Conservation (phyloP, 192 early-diverging fungal genomes). For the Polychytrium aggregatum region DNA sequence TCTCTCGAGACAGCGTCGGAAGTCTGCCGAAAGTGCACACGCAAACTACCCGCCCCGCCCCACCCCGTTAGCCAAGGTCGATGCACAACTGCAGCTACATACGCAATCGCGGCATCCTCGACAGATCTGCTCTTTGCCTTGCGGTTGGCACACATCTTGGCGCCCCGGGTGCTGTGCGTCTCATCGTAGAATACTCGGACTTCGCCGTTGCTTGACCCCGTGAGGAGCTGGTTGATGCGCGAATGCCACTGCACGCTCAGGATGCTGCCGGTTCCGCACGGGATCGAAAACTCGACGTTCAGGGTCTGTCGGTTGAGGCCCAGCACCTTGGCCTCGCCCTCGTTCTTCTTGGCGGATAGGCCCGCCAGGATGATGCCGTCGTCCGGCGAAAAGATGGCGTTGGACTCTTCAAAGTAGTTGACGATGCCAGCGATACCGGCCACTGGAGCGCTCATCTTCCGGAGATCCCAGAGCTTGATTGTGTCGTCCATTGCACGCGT, state of each 20-base stretch:
- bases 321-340: constrained; percentile 48
- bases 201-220: constrained; percentile 63
- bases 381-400: constrained; percentile 75
- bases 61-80: too few relatives aligned
- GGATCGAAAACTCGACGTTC: constrained; percentile 30
- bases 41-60: too few relatives aligned
- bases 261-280: constrained; percentile 43
- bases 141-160: constrained; percentile 55
- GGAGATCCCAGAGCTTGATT: constrained; percentile 89
- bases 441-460: constrained; percentile 61
- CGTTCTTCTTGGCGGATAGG: constrained; percentile 57
- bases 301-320: constrained; percentile 55
- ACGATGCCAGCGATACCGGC: constrained; percentile 37
- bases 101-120: constrained; percentile 20
- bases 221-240: constrained; percentile 76
- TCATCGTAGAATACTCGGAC: constrained; percentile 71
- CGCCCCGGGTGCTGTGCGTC: constrained; percentile 52
- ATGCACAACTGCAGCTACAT: too few relatives aligned
- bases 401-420: constrained; percentile 60
- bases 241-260: constrained; percentile 77
- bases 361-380: constrained; percentile 71
- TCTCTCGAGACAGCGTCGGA: too few relatives aligned
- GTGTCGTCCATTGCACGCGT: constrained; percentile 76
- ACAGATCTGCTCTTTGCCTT: constrained; percentile 47
- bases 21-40: too few relatives aligned